Percentiles rank a stretch among this genome's conserved stretches.
These are phyloP conservation scores for Lactarius trivialis DNA, from an alignment of 768 basidiomycete genomes.

Conservation along the genomic window DNA sequence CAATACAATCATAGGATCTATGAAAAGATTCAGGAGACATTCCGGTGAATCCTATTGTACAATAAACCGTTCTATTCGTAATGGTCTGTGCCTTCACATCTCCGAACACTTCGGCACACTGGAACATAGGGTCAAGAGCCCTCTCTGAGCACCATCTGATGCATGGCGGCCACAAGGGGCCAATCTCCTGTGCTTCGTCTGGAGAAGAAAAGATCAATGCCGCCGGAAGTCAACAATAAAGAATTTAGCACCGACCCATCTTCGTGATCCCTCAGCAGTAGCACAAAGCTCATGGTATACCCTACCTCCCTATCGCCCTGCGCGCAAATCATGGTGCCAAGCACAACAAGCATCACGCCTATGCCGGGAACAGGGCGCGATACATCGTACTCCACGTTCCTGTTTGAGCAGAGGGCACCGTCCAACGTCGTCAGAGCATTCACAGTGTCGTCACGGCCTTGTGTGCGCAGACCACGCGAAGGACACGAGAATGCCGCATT, in stretches of 20 bases:
- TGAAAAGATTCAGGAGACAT: not conserved
- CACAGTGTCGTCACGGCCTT: conserved; percentile 4
- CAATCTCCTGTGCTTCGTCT: not conserved
- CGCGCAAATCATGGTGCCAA: not conserved
- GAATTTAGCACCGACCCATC: not conserved
- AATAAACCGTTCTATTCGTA: not conserved
- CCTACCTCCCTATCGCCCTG: not conserved
- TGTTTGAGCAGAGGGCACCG: conserved; percentile 2
- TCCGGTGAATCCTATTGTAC: not conserved
- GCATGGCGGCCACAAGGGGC: conserved; percentile 14
- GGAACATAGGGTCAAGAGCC: not conserved
- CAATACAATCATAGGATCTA: too few relatives aligned
- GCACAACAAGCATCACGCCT: conserved; percentile 11
- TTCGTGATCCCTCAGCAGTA: not conserved
- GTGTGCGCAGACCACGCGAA: conserved; percentile 2
- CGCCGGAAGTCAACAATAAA: not conserved
- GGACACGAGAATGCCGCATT: conserved; percentile 17
- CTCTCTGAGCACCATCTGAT: conserved; percentile 12
- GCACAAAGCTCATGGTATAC: conserved; percentile 17
- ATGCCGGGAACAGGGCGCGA: not conserved
- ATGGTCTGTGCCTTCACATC: not conserved
- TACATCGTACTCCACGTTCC: conserved; percentile 12
- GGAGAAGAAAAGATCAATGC: not conserved
- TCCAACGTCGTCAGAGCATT: conserved; percentile 1
- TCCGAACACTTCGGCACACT: not conserved